These are phyloP conservation scores for Berberis thunbergii DNA, from an alignment of 164 flowering plant genomes.

Conservation along the genomic window DNA sequence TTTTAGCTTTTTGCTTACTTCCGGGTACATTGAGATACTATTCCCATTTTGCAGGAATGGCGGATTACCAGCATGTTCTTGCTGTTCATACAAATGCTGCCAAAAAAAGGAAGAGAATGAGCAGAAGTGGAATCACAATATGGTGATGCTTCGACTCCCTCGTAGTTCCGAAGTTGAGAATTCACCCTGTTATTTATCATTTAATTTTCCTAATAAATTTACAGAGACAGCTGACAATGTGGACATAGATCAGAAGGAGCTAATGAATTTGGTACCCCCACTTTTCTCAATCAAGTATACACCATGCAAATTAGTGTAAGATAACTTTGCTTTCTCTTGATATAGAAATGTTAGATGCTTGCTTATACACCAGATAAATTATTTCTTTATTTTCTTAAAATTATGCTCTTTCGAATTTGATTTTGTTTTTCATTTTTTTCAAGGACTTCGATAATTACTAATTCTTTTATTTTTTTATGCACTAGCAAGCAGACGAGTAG, in stretches of 20 bases:
- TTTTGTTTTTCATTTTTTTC: no score
- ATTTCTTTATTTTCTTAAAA: not conserved
- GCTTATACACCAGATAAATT: not conserved
- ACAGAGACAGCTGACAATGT: constrained; percentile 44
- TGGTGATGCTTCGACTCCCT: constrained; percentile 22
- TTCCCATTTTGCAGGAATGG: constrained; percentile 58
- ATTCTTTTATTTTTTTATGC: no score
- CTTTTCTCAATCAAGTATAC: constrained; percentile 66
- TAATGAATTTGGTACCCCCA: constrained; percentile 68
- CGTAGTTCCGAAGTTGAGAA: constrained; percentile 3
- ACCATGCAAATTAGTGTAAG: constrained; percentile 68
- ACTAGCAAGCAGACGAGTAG: no score
- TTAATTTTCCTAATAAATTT: constrained; percentile 3
- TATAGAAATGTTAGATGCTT: not conserved
- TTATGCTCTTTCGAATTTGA: no score
- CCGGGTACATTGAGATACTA: not conserved
- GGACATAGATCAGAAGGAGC: constrained; percentile 58
- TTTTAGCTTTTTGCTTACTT: no score
- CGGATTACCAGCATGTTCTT: constrained; percentile 90
- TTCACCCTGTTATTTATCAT: not conserved
- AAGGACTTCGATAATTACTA: no score
- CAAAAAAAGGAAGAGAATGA: constrained; percentile 42
- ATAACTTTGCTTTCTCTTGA: constrained; percentile 2
- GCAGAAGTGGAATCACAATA: constrained; percentile 34
- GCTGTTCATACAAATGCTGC: constrained; percentile 66